Conservation (phyloP, 768 basidiomycete genomes). For the Strobilomyces dryophilus region DNA sequence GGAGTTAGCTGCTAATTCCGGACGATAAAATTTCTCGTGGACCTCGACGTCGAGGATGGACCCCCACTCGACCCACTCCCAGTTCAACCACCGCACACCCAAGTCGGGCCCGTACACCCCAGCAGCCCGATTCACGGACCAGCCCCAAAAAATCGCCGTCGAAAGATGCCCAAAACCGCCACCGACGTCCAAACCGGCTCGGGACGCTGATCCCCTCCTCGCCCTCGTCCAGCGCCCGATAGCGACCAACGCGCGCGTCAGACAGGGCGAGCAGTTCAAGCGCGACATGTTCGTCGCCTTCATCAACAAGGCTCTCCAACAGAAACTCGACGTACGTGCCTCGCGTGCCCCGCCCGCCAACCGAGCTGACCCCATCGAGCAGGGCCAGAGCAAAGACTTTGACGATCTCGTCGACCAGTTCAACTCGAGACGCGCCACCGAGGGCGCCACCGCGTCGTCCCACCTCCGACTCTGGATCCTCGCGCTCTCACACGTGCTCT, state of each 20-base stretch:
- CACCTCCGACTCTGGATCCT: conserved; percentile 79
- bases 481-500: conserved; percentile 89
- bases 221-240: conserved; percentile 49
- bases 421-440: conserved; percentile 42
- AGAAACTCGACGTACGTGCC: conserved; percentile 60
- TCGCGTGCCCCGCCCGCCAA: conserved; percentile 8
- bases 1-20: conserved; percentile 3
- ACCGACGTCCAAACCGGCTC: conserved; percentile 24
- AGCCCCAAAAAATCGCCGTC: conserved; percentile 36
- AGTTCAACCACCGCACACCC: conserved; percentile 70
- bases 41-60: conserved; percentile 47
- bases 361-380: conserved; percentile 11
- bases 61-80: conserved; percentile 69
- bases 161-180: conserved; percentile 43
- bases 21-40: neutral
- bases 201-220: conserved; percentile 9
- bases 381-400: conserved; percentile 76
- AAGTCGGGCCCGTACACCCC: conserved; percentile 59
- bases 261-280: conserved; percentile 69
- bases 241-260: conserved; percentile 74
- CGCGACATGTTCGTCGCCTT: conserved; percentile 85
- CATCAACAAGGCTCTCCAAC: conserved; percentile 74
- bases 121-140: conserved; percentile 43
- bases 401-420: conserved; percentile 91
- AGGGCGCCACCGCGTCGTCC: conserved; percentile 33